phyloP scores from a whole-genome alignment of 2,329 filamentous ascomycete species.

The Pseudonectria buxi region DNA sequence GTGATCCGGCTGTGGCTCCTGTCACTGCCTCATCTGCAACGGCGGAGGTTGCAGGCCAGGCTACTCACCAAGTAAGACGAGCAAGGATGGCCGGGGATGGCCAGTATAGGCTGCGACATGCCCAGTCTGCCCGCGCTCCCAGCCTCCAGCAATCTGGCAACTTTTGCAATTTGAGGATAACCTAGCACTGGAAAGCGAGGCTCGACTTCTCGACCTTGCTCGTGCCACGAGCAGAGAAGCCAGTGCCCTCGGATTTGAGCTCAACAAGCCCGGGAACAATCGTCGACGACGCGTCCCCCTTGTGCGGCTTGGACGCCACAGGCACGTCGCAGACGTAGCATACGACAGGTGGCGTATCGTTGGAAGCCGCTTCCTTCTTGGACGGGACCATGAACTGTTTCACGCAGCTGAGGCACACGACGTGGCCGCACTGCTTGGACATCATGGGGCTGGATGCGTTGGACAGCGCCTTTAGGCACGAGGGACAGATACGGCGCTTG shows the following conservation, averaged over 20 bases:
- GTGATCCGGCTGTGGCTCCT: slow-evolving; percentile 68
- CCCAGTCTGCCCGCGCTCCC: no score
- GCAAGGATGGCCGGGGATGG: background rate
- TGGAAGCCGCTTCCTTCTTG: slow-evolving; percentile 31
- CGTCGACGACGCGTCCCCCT: slow-evolving; percentile 40
- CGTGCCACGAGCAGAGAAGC: slow-evolving; percentile 81
- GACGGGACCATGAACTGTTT: slow-evolving; percentile 69
- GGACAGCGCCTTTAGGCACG: slow-evolving; percentile 73
- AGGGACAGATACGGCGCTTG: slow-evolving; percentile 59
- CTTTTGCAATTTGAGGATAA: background rate
- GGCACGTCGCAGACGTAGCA: slow-evolving; percentile 88
- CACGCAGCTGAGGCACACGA: slow-evolving; percentile 79
- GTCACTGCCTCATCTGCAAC: slow-evolving; percentile 21
- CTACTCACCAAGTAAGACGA: slow-evolving; percentile 3
- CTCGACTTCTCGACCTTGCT: slow-evolving; percentile 74
- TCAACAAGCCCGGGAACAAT: slow-evolving; percentile 64
- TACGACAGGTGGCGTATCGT: slow-evolving; percentile 38
- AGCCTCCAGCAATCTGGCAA: no score
- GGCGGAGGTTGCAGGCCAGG: slow-evolving; percentile 14
- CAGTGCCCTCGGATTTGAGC: slow-evolving; percentile 80
- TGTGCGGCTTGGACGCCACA: slow-evolving; percentile 47
- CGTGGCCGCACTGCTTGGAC: slow-evolving; percentile 84
- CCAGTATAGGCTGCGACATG: no score
- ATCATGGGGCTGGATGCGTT: slow-evolving; percentile 80
- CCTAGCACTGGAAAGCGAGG: slow-evolving; percentile 76